Percentiles rank a stretch among this genome's conserved stretches.
Conservation (phyloP, 2,329 filamentous ascomycete species). For the Neonectria faginata region DNA sequence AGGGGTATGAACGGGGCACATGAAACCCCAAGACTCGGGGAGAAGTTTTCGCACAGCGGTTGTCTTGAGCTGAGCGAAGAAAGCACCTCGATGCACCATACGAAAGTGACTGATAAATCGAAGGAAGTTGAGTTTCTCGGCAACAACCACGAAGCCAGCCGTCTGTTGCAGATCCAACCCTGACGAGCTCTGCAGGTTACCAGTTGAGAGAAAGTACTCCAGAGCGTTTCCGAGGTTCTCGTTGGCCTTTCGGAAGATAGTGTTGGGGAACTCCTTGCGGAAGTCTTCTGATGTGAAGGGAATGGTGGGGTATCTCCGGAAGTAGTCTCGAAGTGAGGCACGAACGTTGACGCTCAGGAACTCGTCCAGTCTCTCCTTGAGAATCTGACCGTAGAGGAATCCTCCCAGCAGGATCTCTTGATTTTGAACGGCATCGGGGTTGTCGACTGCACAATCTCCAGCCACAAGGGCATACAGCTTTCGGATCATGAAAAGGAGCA, state of each 20-base stretch:
- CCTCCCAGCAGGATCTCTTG: constrained; percentile 95
- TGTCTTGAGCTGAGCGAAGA: constrained; percentile 97
- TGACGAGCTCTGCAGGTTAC: constrained; percentile 90
- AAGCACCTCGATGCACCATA: constrained; percentile 98
- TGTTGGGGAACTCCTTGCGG: constrained; percentile 79
- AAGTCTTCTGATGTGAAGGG: constrained; percentile 85
- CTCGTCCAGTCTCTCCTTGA: constrained; percentile 95
- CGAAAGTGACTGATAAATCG: constrained; percentile 99
- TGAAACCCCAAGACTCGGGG: constrained; percentile 97
- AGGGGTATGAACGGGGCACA: constrained; percentile 97
- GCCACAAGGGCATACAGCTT: constrained; percentile 95
- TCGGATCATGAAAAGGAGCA: constrained; percentile 94
- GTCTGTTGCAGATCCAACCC: constrained; percentile 95
- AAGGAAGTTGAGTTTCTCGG: constrained; percentile 98
- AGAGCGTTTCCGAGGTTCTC: constrained; percentile 88
- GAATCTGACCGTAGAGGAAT: constrained; percentile 92
- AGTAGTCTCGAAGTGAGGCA: constrained; percentile 66
- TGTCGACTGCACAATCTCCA: constrained; percentile 92
- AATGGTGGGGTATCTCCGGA: constrained; percentile 68
- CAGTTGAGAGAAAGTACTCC: constrained; percentile 96
- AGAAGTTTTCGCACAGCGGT: constrained; percentile 95
- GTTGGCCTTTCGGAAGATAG: constrained; percentile 83
- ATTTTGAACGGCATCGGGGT: constrained; percentile 95
- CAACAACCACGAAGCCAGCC: constrained; percentile 95
- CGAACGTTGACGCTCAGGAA: constrained; percentile 73